Percentiles rank a stretch among this genome's conserved stretches.
Conservation (phyloP, 768 basidiomycete genomes). For the Roridomyces roridus region DNA sequence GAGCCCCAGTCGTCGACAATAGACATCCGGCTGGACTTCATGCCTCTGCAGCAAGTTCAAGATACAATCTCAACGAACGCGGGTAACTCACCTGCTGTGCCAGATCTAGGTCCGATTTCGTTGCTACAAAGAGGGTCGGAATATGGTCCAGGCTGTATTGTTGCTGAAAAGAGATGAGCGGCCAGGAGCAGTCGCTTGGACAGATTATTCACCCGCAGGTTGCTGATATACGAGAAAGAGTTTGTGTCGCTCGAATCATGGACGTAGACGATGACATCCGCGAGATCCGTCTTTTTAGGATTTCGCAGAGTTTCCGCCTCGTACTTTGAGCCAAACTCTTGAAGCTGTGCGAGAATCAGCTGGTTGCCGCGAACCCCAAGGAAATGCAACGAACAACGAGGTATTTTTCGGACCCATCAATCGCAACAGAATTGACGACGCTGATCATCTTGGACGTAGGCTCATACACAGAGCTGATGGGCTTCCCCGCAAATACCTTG, state of each 20-base stretch:
- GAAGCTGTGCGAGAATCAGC: conserved; percentile 60
- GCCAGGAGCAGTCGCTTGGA: not conserved
- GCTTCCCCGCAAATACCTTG: conserved; percentile 85
- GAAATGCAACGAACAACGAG: conserved; percentile 74
- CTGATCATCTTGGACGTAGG: conserved; percentile 90
- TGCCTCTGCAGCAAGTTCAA: conserved; percentile 65
- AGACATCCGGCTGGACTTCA: conserved; percentile 98
- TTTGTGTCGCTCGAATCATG: conserved; percentile 99
- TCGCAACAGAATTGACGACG: conserved; percentile 95
- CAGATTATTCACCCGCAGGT: conserved; percentile 71
- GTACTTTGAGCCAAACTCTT: conserved; percentile 97
- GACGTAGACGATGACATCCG: conserved; percentile 95
- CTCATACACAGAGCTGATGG: conserved; percentile 76
- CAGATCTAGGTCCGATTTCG: conserved; percentile 96
- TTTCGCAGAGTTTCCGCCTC: conserved; percentile 90
- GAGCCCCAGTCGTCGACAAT: conserved; percentile 87
- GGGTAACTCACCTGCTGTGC: conserved; percentile 78
- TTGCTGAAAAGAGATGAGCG: conserved; percentile 65
- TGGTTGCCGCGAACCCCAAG: not conserved
- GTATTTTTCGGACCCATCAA: conserved; percentile 94
- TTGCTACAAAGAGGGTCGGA: conserved; percentile 97
- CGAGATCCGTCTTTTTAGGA: conserved; percentile 88
- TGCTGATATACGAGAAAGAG: conserved; percentile 98
- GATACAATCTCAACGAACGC: not conserved
- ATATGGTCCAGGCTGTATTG: conserved; percentile 96